Percentiles rank a stretch among this genome's conserved stretches.
Evolutionary conservation across 371 early-diverging fungal genomes (phyloP).

Genomic region (Gilbertella persicaria): DNA sequence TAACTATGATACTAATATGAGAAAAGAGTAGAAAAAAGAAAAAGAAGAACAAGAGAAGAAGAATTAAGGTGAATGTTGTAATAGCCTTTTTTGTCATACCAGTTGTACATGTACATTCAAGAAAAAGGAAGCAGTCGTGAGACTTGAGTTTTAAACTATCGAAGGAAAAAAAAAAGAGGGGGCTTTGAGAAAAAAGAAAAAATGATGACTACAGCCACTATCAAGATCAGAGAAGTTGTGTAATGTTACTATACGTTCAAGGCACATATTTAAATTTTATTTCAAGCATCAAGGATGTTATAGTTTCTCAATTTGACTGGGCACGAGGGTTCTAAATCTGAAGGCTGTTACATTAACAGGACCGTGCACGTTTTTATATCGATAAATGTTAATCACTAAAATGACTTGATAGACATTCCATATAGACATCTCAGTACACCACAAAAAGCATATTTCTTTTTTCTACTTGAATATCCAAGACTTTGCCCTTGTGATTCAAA

Average conservation of each 20-base stretch:
- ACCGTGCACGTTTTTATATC: constrained; percentile 19
- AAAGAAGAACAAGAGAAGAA: constrained; percentile 3
- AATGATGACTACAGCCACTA: no score
- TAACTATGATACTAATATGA: not conserved
- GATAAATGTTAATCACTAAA: constrained; percentile 12
- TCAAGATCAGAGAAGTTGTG: no score
- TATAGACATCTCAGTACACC: constrained; percentile 78
- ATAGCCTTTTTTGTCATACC: no score
- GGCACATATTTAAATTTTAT: no score
- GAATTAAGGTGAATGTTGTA: no score
- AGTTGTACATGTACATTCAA: not conserved
- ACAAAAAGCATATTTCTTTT: constrained; percentile 67
- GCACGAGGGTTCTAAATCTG: constrained; percentile 31
- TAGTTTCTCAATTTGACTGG: no score
- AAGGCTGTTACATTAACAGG: constrained; percentile 27
- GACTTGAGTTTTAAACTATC: no score
- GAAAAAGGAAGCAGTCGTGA: constrained; percentile 3
- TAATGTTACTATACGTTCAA: no score
- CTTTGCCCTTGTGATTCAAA: constrained; percentile 49
- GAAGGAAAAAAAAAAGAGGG: no score
- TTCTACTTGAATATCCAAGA: constrained; percentile 60
- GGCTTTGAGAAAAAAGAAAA: no score
- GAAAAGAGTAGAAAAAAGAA: not conserved
- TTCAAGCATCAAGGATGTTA: no score
- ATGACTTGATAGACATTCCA: constrained; percentile 55